These are phyloP conservation scores for Baorangia bicolor DNA, from an alignment of 768 basidiomycete genomes.

Conservation along the genomic window DNA sequence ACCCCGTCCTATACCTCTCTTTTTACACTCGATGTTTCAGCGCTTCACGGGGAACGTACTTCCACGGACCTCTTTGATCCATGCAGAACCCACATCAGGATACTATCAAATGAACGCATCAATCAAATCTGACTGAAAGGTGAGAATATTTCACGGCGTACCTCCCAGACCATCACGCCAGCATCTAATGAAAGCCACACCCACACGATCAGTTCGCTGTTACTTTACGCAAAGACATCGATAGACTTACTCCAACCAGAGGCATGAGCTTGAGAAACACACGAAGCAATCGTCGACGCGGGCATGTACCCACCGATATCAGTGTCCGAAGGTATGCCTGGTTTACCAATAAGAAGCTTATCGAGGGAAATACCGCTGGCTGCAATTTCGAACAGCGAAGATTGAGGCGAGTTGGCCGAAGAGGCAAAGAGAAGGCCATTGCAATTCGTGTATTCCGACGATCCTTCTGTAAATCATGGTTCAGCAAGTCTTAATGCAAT, in stretches of 20 bases:
- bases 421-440: neutral
- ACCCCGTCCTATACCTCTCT: too few species aligned
- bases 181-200: neutral
- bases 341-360: constrained; percentile 65
- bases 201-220: neutral
- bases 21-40: too few species aligned
- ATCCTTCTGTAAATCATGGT: constrained; percentile 33
- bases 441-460: constrained; percentile 34
- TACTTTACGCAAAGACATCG: neutral
- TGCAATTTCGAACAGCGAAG: neutral
- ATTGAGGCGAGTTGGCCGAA: neutral
- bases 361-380: constrained; percentile 44
- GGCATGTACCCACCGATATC: constrained; percentile 56
- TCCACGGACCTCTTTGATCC: neutral
- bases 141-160: neutral
- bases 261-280: constrained; percentile 45
- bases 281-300: constrained; percentile 53
- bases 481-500: neutral
- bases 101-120: neutral
- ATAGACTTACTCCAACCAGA: constrained; percentile 3
- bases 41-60: too few species aligned
- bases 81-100: neutral
- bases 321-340: constrained; percentile 37
- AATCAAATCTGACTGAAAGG: neutral
- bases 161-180: neutral